Evolutionary conservation across 306 rosid genomes (phyloP), one percentile per base, ranked within the genome.

Genomic region (Lagenaria siceraria): DNA sequence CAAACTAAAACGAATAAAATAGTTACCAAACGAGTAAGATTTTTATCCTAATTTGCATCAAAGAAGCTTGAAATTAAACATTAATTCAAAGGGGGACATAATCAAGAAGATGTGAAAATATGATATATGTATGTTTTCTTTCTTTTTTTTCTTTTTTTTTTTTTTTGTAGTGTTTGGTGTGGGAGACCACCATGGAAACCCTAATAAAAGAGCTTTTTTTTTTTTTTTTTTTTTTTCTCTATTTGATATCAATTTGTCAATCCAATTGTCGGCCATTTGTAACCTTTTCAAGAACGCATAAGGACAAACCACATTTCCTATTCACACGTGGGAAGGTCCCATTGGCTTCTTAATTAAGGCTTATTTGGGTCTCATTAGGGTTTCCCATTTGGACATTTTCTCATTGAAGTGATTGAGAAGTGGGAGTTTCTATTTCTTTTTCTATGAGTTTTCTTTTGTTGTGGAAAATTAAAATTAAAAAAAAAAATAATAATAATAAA

Each of bases 231-330:
- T 18, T 8, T 35, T 42, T 8, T 68, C 15, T 69, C 36, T 68
- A 24, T 46, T 29, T 5, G 31, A 74, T 21, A 74, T 82, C 72
- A 48, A 71, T 17, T 40, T 62, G 55, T 31, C 60, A 74, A 85
- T 82, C 69, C 48, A 61, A 15, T 40, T 85, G 92, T 84, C 83
- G 89, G 83, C 87, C 88, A 84, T 74, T 81, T 78, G 88, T 81
- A 80, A 42, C 38, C 58, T 43, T 46, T 46, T 27, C 2, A 1
- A 49, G 25, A 72, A 72, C 10, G 76, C 42, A 72, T 27, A 72
- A 72, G 17, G 60, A 72, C 76, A 72, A 71, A 49, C 17, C 42
- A 49, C 17, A 72, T 49, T 71, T 72, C 17, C 60, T 72, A 72
- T 72, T 49, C 76, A 72, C 76, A 72, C 76, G 76, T 78, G 81